Percentiles rank a stretch among this genome's conserved stretches.
These are phyloP conservation scores for Talaromyces sp. DNA, from an alignment of 2,329 filamentous ascomycete species.

Conservation along the genomic window DNA sequence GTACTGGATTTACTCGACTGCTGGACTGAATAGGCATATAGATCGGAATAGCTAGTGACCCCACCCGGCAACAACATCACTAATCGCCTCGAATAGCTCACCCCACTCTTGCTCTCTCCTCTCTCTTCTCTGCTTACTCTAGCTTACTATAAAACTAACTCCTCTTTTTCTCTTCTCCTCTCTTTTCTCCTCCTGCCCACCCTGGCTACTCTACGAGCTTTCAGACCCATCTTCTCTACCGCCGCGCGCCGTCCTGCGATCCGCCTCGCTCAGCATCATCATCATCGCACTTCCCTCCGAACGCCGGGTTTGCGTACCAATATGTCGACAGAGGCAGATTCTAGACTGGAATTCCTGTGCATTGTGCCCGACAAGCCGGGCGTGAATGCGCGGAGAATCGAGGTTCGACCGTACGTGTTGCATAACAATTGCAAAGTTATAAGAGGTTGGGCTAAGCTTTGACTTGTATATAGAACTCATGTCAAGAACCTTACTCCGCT, in stretches of 20 bases:
- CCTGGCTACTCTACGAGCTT: conserved; percentile 8
- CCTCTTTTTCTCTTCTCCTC: background rate
- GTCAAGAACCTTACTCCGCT: conserved; percentile 52
- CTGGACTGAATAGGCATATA: background rate
- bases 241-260: background rate
- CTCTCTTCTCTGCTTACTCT: background rate
- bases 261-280: background rate
- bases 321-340: conserved; percentile 14
- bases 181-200: background rate
- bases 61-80: background rate
- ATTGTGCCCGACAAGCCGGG: conserved; percentile 64
- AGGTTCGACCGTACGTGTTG: conserved; percentile 33
- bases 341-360: conserved; percentile 62
- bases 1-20: background rate
- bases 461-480: conserved; percentile 41
- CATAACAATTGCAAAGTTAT: background rate
- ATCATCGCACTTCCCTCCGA: background rate
- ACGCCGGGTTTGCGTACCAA: background rate
- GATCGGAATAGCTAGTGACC: background rate
- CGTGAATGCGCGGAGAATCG: conserved; percentile 56
- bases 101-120: background rate
- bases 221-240: background rate
- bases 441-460: background rate
- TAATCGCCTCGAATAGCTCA: background rate
- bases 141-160: background rate